Evolutionary conservation across 2,329 filamentous ascomycete species (phyloP), one percentile per base, ranked within the genome.

Genomic region (Ophiobolus disseminans): DNA sequence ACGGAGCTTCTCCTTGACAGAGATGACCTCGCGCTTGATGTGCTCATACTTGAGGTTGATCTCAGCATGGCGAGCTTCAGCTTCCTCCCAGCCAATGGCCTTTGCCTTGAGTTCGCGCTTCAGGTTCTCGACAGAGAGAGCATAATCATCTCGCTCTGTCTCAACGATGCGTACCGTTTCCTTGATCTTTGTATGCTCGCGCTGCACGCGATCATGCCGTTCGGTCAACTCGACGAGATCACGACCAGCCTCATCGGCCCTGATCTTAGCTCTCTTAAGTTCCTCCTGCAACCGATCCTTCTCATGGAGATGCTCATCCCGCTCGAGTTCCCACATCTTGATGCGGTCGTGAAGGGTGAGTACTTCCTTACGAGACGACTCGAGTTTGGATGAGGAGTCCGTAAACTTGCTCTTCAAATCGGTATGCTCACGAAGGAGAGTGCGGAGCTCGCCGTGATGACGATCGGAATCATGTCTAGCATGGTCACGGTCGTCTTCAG

Each of bases 281-380:
- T 64, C 60, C n/a, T 65, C 60, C 20, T 62, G 51, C n/a, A 65
- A 36, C 9, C 59, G 46, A 17, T 62, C 60, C 23, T 64, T 63
- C 46, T 62, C 60, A 6, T 63, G 60, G 13, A 63, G 55, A 20
- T 59, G 51, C 26, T 63, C 57, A 8, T 65, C 59, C 20, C 58
- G 44, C 44, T 66, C 63, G 17, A 62, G 23, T 35, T 65, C 60
- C 8, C 53, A 63, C 20, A 63, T 51, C 45, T 58, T 59, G 48
- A 63, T 56, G 28, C 58, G 60, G 5, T 66, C 58, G 5, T 34
- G 53, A 21, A 60, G 55, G 8, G 53, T 49, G 4, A 58, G 23
- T 2, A 63, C 44, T 22, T 66, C 63, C 26, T 66, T 62, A 9
- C 55, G 63, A 28, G 60, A 57, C 11, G 40, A 35, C 22, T 65